Conservation (phyloP, 139 green algal genomes). For the Picochlorum sp. region DNA sequence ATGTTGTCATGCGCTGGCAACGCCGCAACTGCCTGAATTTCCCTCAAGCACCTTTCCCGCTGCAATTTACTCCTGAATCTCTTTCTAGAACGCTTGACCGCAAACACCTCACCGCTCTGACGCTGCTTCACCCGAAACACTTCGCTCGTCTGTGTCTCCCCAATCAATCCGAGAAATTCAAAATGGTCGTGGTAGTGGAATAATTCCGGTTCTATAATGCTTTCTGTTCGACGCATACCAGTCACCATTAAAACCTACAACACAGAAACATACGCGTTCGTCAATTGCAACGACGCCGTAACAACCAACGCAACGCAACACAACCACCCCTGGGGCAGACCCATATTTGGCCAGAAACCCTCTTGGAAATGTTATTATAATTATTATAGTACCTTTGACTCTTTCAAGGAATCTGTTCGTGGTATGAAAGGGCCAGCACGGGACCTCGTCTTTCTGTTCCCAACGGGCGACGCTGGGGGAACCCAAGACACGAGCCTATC, state of each 20-base stretch:
- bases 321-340: not conserved
- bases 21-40: slow-evolving; percentile 54
- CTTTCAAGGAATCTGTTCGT: slow-evolving; percentile 6
- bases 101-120: slow-evolving; percentile 39
- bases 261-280: not conserved
- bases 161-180: slow-evolving; percentile 51
- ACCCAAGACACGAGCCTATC: slow-evolving; percentile 1
- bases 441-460: slow-evolving; percentile 3
- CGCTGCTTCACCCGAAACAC: slow-evolving; percentile 52
- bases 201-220: slow-evolving; percentile 37
- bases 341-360: not conserved
- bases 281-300: not conserved
- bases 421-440: not conserved
- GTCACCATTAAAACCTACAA: slow-evolving; percentile 54
- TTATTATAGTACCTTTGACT: slow-evolving; percentile 9
- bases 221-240: slow-evolving; percentile 42
- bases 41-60: slow-evolving; percentile 43
- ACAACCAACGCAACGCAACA: not conserved
- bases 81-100: slow-evolving; percentile 39
- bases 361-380: too few relatives aligned
- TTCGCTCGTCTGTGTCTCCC: slow-evolving; percentile 43
- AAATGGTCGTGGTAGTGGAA: slow-evolving; percentile 73
- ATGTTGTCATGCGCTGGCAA: slow-evolving; percentile 61
- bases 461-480: not conserved
- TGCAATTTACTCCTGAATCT: slow-evolving; percentile 40